Evolutionary conservation across 1,139 yeast species (phyloP).

Genomic region (Candida glucosophila): DNA sequence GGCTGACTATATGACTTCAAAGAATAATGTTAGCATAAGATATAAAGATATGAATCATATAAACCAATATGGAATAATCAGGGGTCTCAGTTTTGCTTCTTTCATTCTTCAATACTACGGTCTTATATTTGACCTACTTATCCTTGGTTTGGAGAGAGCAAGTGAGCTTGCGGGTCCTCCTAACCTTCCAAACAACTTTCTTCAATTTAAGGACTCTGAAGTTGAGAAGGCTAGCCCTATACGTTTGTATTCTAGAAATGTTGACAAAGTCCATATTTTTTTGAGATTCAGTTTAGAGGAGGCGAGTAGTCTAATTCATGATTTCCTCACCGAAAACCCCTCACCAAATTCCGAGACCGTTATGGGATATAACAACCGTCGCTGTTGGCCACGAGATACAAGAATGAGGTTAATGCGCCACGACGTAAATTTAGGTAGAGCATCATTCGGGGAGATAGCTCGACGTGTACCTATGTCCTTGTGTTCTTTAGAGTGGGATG

Average conservation of each 20-base stretch:
- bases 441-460: constrained; percentile 84
- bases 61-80: constrained; percentile 77
- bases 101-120: constrained; percentile 90
- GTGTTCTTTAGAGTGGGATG: constrained; percentile 71
- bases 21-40: constrained; percentile 72
- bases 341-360: constrained; percentile 85
- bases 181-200: constrained; percentile 63
- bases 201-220: constrained; percentile 55
- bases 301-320: constrained; percentile 66
- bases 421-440: constrained; percentile 89
- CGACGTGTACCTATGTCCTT: constrained; percentile 73
- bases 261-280: constrained; percentile 73
- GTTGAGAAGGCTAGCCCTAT: constrained; percentile 65
- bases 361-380: constrained; percentile 81
- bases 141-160: constrained; percentile 84
- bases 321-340: constrained; percentile 74
- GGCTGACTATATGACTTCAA: constrained; percentile 92
- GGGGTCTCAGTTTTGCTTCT: constrained; percentile 87
- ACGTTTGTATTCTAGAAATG: constrained; percentile 70
- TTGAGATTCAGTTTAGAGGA: constrained; percentile 71
- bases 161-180: constrained; percentile 78
- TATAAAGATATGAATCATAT: constrained; percentile 95
- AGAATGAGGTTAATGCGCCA: constrained; percentile 87
- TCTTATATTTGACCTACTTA: constrained; percentile 66
- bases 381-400: constrained; percentile 92